A percentile compares a stretch with the other conserved stretches of the same genome.
These are phyloP conservation scores for Coemansia erecta DNA, from an alignment of 192 early-diverging fungal genomes.

Conservation along the genomic window DNA sequence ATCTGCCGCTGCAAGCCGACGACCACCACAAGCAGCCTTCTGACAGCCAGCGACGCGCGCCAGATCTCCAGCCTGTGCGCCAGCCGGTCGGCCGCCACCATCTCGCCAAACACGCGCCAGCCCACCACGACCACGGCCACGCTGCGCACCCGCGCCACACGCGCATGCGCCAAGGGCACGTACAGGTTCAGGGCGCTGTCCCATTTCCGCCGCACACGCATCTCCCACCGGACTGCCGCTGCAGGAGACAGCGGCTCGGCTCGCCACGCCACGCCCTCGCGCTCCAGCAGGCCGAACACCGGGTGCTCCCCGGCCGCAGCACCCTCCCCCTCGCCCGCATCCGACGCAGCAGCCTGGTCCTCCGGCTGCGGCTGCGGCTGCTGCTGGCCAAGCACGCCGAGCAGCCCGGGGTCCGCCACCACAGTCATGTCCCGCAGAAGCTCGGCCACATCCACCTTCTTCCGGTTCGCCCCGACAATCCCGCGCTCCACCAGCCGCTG, in stretches of 20 bases:
- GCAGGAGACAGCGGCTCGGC: not conserved
- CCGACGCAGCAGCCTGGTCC: not conserved
- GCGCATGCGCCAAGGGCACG: slow-evolving; percentile 14
- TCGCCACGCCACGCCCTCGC: slow-evolving; percentile 9
- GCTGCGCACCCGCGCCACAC: not conserved
- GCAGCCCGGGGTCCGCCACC: slow-evolving; percentile 18
- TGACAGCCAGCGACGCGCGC: slow-evolving; percentile 27
- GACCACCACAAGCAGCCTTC: slow-evolving; percentile 23
- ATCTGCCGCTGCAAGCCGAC: slow-evolving; percentile 30
- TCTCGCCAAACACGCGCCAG: slow-evolving; percentile 13
- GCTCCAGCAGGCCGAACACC: slow-evolving; percentile 8
- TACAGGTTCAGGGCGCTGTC: slow-evolving; percentile 17
- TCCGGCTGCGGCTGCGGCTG: too few species aligned
- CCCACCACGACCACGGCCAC: slow-evolving; percentile 28
- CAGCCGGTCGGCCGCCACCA: slow-evolving; percentile 13
- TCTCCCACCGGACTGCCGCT: slow-evolving; percentile 28
- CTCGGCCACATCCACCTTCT: slow-evolving; percentile 9
- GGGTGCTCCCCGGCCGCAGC: not conserved
- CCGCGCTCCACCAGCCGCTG: not conserved
- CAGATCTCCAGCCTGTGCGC: slow-evolving; percentile 22
- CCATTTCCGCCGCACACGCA: slow-evolving; percentile 28
- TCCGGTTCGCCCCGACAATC: slow-evolving; percentile 9
- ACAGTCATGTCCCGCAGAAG: slow-evolving; percentile 28
- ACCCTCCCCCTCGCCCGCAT: not conserved
- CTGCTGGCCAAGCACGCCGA: slow-evolving; percentile 1